Conservation (phyloP, 192 early-diverging fungal genomes). For the Kappamyces sp. region DNA sequence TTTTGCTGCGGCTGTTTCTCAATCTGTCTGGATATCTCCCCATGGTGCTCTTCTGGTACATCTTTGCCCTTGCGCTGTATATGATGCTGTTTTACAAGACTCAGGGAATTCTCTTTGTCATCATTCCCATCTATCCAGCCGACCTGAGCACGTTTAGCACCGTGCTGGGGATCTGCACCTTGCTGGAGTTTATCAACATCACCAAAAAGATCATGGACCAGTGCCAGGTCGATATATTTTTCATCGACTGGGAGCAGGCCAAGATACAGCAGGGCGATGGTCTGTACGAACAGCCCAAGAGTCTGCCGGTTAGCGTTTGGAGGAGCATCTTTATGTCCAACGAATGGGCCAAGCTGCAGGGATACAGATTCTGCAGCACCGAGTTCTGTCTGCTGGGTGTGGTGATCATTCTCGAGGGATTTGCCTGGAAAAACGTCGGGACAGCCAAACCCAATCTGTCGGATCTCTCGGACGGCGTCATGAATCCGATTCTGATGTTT, state of each 20-base stretch:
- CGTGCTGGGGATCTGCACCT: neutral
- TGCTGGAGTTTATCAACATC: slow-evolving; percentile 27
- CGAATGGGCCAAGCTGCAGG: slow-evolving; percentile 43
- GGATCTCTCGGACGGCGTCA: slow-evolving; percentile 29
- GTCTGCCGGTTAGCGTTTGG: slow-evolving; percentile 48
- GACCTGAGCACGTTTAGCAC: slow-evolving; percentile 32
- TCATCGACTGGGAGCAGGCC: slow-evolving; percentile 55
- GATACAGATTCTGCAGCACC: slow-evolving; percentile 34
- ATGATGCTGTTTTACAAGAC: slow-evolving; percentile 49
- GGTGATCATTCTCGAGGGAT: slow-evolving; percentile 39
- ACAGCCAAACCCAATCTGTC: slow-evolving; percentile 35
- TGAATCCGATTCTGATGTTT: slow-evolving; percentile 42
- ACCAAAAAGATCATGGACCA: slow-evolving; percentile 30
- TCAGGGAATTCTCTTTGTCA: slow-evolving; percentile 32
- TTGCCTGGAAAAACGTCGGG: slow-evolving; percentile 28
- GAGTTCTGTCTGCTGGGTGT: slow-evolving; percentile 38
- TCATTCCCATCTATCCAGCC: slow-evolving; percentile 29
- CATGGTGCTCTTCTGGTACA: slow-evolving; percentile 33
- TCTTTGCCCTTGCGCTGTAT: slow-evolving; percentile 32
- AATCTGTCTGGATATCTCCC: slow-evolving; percentile 31
- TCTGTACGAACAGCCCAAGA: slow-evolving; percentile 12
- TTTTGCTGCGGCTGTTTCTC: slow-evolving; percentile 26
- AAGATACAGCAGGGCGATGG: slow-evolving; percentile 21
- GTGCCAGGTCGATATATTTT: slow-evolving; percentile 44
- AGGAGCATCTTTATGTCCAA: slow-evolving; percentile 48